Base-by-base conservation (phyloP, 176 grass and related monocot species). In the Pharus latifolius region DNA sequence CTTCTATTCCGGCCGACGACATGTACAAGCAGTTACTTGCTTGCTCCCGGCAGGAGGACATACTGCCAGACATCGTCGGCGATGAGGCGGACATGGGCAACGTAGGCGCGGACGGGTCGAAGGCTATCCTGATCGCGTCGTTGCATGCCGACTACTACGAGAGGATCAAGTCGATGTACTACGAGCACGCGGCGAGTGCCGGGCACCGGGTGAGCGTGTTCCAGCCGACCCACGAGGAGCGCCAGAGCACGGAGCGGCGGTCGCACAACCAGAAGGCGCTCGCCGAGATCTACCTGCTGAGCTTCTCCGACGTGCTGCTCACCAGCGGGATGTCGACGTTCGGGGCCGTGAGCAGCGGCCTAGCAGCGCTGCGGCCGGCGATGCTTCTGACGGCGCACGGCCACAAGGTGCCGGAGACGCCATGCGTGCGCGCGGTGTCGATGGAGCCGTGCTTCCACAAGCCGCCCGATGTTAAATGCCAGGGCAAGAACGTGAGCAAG, bases 291-390 rank as follows among this genome's bases (percentile, higher is more conserved):
- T 80, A 54, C 32, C 45, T 91, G 48, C 74, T 91, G 20, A 78
- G 80, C 78, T 84, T 91, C 77, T 81, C 76, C 22, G 77, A 91
- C 41, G 80, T 34, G 65, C 63, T 91, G 25, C 13, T 91, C 57
- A 91, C 84, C 3, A 56, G 28, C 9, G 76, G 71, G 29, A 31
- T 0, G 25, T 91, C 84, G 5, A 91, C 84, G 47, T 91, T 91
- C 18, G 88, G 84, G 33, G 87, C 87, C 58, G 31, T 91, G 16
- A 70, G 69, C 71, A 51, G 63, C 62, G 19, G 60, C 49, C 76
- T 91, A 17, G 76, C 76, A 0, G 80, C 80, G 3, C 40, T 84
- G 10, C 58, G 67, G 27, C 80, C 84, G 15, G 23, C 72, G 72
- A 48, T 84, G 10, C 17, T 84, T 4, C 16, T n/a, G 27, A 27